phyloP scores from a whole-genome alignment of 306 rosid genomes.

The Lagenaria siceraria region DNA sequence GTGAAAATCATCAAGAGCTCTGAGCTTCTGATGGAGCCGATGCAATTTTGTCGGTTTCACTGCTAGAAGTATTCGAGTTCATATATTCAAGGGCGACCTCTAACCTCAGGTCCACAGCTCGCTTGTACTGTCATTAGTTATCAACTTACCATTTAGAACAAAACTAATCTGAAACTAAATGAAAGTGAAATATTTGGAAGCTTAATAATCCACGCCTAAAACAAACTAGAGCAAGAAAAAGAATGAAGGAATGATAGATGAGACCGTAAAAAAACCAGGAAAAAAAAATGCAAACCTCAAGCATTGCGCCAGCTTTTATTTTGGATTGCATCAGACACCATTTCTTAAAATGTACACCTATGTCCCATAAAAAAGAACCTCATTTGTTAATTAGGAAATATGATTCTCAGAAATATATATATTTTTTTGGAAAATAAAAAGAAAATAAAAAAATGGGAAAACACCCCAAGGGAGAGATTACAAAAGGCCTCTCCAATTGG shows the following conservation, averaged over 20 bases:
- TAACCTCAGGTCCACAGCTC: constrained; percentile 69
- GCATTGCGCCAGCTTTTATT: constrained; percentile 78
- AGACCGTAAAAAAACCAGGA: not conserved
- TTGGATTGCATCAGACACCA: constrained; percentile 97
- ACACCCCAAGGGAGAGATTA: too few relatives aligned
- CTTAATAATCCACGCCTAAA: not conserved
- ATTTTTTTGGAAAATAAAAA: too few relatives aligned
- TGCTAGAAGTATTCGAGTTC: constrained; percentile 20
- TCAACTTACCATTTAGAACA: not conserved
- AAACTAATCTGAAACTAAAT: not conserved
- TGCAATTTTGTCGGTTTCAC: constrained; percentile 17
- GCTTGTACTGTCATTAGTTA: constrained; percentile 57
- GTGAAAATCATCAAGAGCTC: constrained; percentile 13
- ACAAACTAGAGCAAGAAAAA: not conserved
- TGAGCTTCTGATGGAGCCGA: constrained; percentile 19
- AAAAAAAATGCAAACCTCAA: constrained; percentile 51
- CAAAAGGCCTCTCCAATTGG: too few relatives aligned
- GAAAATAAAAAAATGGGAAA: too few relatives aligned
- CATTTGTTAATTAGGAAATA: not conserved
- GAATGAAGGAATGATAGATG: not conserved
- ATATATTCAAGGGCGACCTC: constrained; percentile 54
- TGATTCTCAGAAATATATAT: not conserved
- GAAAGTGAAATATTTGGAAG: not conserved
- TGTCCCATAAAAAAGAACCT: not conserved
- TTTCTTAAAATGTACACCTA: constrained; percentile 98